phyloP scores from a whole-genome alignment of 2,329 filamentous ascomycete genomes.

The Talaromyces funiculosus region DNA sequence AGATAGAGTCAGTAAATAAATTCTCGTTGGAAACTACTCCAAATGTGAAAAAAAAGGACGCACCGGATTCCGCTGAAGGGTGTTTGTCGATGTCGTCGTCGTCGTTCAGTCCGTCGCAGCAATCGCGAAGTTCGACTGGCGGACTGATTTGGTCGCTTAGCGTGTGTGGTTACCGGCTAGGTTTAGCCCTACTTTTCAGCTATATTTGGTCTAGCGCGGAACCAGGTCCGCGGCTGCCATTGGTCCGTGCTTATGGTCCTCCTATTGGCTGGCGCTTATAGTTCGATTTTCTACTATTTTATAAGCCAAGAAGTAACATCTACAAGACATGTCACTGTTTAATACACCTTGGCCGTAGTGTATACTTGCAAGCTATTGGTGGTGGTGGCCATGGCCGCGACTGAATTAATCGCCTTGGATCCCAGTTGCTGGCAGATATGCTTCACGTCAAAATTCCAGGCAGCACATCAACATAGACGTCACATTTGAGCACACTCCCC shows the following conservation, averaged over 20 bases:
- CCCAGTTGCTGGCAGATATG: not conserved
- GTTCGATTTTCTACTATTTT: not conserved
- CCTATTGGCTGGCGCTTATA: not conserved
- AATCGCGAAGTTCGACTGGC: constrained; percentile 13
- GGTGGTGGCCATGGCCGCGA: not conserved
- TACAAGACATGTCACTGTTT: not conserved
- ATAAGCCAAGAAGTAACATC: not conserved
- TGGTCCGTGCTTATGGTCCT: not conserved
- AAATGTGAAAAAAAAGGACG: not conserved
- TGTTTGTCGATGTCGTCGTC: constrained; percentile 39
- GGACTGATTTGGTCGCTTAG: constrained; percentile 31
- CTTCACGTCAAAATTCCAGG: not conserved
- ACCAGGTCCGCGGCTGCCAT: not conserved
- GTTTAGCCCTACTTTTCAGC: constrained; percentile 27
- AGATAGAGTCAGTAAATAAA: constrained; percentile 19
- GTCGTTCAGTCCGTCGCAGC: constrained; percentile 29
- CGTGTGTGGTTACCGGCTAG: constrained; percentile 37
- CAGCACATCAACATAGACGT: not conserved
- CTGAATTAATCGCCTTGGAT: too few relatives aligned
- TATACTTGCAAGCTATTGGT: not conserved
- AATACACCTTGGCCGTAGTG: not conserved
- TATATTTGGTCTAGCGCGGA: not conserved
- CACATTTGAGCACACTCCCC: not conserved
- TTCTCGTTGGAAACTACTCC: too few relatives aligned
- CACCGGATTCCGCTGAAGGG: constrained; percentile 39